Percentiles rank a stretch among this genome's conserved stretches.
These are phyloP conservation scores for Penicillium olsonii DNA, from an alignment of 2,329 filamentous ascomycete species.

Conservation along the genomic window DNA sequence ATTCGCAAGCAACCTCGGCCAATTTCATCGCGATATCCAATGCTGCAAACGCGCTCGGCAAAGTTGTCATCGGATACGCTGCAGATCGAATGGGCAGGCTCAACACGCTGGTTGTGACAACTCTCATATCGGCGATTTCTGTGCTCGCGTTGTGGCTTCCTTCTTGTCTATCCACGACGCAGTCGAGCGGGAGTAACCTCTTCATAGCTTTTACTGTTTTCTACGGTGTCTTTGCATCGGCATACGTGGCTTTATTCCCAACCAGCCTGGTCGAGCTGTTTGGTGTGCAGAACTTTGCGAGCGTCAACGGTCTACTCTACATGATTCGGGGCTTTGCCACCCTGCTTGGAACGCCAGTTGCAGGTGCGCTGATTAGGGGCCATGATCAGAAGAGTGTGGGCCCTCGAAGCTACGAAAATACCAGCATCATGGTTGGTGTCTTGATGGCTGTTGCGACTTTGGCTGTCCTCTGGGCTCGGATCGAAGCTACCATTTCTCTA, in stretches of 20 bases:
- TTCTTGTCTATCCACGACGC: constrained; percentile 14
- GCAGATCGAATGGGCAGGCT: constrained; percentile 42
- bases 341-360: constrained; percentile 41
- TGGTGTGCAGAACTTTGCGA: constrained; percentile 40
- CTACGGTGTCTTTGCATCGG: constrained; percentile 42
- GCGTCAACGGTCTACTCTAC: constrained; percentile 43
- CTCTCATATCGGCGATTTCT: constrained; percentile 29
- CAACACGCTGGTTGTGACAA: constrained; percentile 40
- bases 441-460: constrained; percentile 25
- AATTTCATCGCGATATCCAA: constrained; percentile 45
- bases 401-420: constrained; percentile 25
- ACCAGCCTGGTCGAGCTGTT: constrained; percentile 43
- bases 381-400: constrained; percentile 5
- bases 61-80: constrained; percentile 40
- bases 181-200: constrained; percentile 18
- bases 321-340: constrained; percentile 42
- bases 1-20: constrained; percentile 36
- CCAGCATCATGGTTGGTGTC: constrained; percentile 27
- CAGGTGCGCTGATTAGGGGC: constrained; percentile 30
- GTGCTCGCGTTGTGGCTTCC: constrained; percentile 30
- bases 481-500: constrained; percentile 23
- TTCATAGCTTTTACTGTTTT: constrained; percentile 35
- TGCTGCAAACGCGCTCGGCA: constrained; percentile 41
- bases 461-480: constrained; percentile 28
- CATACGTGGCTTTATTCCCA: constrained; percentile 44